phyloP scores from a whole-genome alignment of 441 rosid genomes.

The Corymbia citriodora region DNA sequence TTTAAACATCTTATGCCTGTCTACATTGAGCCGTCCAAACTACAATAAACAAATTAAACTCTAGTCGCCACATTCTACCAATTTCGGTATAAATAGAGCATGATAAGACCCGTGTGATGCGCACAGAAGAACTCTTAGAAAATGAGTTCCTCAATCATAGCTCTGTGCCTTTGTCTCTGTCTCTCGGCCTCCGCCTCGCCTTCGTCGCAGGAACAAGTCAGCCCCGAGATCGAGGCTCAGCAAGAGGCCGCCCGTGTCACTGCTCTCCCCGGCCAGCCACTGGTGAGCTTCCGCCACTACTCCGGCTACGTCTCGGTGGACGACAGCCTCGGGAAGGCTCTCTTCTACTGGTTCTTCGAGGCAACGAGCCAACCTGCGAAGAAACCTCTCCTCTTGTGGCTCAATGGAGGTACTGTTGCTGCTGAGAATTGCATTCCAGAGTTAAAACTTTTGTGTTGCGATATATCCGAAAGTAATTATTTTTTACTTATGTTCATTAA shows the following conservation, averaged over 20 bases:
- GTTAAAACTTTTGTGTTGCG: neutral
- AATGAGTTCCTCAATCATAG: neutral
- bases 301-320: too few species aligned
- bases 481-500: neutral
- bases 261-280: too few species aligned
- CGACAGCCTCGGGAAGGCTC: neutral
- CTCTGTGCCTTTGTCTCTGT: neutral
- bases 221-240: too few species aligned
- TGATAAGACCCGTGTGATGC: neutral
- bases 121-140: neutral
- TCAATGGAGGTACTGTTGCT: conserved; percentile 19
- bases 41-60: neutral
- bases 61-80: neutral
- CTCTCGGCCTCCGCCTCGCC: neutral
- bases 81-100: too few species aligned
- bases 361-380: conserved; percentile 4
- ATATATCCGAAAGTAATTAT: neutral
- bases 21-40: neutral
- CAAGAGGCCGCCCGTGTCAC: too few species aligned
- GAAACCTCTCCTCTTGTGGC: conserved; percentile 32
- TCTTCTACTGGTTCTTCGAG: conserved; percentile 27
- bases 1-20: neutral
- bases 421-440: neutral
- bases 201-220: too few species aligned
- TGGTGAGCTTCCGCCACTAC: too few species aligned